Base-by-base conservation (phyloP, 2,329 filamentous ascomycete genomes). In the Calonectria naviculata region DNA sequence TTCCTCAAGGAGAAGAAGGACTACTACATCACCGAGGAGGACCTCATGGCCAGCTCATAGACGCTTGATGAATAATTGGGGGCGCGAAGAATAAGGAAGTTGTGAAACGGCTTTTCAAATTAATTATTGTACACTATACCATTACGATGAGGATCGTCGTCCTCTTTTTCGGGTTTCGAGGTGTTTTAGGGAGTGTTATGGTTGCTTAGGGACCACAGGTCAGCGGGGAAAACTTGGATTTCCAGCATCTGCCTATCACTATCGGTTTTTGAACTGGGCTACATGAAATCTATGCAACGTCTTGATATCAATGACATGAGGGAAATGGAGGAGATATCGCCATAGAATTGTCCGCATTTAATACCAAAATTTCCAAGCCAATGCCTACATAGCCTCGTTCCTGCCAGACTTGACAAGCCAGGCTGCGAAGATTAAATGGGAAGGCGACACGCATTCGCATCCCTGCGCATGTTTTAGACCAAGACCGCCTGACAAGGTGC, bases 21-120 rank as follows among this genome's bases (percentile, higher is more conserved):
- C 19, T 85, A 82, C 70, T 84, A 79, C 75, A 75, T 84, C 52
- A 80, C 80, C 2, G 83, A 85, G 72, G 74, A 74, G 44, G 74
- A 82, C n/a, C 76, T 85, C 41, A 42, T 67, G 41, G 28, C 29
- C 8, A 34, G 83, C 77, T 71, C 71, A 62, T 71, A 75, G 72
- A 78, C 65, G 71, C 70, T 76, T 68, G 70, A 77, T 70, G 76
- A 78, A 56, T 46, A 68, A 63, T 61, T 69, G 34, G 62, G 62
- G 71, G 64, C 38, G 58, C 67, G 58, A 71, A 71, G 58, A 75
- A 73, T 67, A 67, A 67, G 70, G 66, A 68, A 67, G 71, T 44
- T 42, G 71, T 36, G 70, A 71, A 68, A 75, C 62, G 74, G 70
- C 60, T 75, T 75, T 76, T 70, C 65, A 58, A 47, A 68, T 75